Conservation (phyloP, 495 filamentous ascomycete genomes). For the Penicillium lagena region DNA sequence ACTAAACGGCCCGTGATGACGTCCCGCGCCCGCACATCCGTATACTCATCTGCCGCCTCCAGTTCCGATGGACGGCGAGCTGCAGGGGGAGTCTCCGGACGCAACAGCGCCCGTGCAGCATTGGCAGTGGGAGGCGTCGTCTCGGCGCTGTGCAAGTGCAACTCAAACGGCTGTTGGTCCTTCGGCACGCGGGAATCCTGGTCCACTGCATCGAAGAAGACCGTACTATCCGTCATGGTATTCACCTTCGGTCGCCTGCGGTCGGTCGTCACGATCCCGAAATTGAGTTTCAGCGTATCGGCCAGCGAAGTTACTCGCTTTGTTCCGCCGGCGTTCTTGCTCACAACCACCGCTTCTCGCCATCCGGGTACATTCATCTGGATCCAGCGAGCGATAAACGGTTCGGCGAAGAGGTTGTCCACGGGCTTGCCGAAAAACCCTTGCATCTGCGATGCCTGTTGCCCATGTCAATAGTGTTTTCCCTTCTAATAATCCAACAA, state of each 20-base stretch:
- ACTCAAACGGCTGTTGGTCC: conserved; percentile 25
- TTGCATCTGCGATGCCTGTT: conserved; percentile 87
- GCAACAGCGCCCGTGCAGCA: conserved; percentile 10
- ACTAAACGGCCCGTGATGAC: conserved; percentile 87
- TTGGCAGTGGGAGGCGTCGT: conserved; percentile 11
- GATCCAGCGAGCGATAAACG: conserved; percentile 94
- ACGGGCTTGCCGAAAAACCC: conserved; percentile 98
- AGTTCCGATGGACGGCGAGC: conserved; percentile 37
- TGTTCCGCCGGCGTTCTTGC: conserved; percentile 95
- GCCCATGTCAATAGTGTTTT: conserved; percentile 12
- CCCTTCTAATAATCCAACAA: conserved; percentile 1
- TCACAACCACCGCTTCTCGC: conserved; percentile 90
- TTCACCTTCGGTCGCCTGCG: conserved; percentile 53
- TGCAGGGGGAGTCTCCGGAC: conserved; percentile 29
- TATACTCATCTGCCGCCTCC: conserved; percentile 61
- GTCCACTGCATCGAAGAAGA: conserved; percentile 43
- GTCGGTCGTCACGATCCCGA: conserved; percentile 94
- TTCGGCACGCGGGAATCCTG: conserved; percentile 20
- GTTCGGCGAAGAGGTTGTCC: conserved; percentile 95
- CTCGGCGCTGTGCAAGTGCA: conserved; percentile 18
- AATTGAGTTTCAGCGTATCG: conserved; percentile 93
- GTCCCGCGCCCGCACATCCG: conserved; percentile 79
- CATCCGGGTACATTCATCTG: conserved; percentile 78
- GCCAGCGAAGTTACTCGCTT: conserved; percentile 96
- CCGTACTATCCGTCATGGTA: conserved; percentile 62